These are phyloP conservation scores for Allium cepa DNA, from an alignment of 106 monocot species.

Conservation along the genomic window DNA sequence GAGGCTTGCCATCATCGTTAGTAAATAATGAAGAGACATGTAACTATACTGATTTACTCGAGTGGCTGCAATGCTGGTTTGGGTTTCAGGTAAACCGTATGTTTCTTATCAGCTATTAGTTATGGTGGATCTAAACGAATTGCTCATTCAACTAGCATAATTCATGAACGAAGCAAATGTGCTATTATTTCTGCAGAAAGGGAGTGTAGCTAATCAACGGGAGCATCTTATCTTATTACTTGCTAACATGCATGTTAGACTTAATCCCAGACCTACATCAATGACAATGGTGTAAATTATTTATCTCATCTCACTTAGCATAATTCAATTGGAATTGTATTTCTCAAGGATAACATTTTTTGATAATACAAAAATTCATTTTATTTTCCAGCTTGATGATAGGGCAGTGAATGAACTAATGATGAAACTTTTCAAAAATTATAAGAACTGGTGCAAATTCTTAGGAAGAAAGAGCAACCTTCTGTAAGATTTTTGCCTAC, in stretches of 20 bases:
- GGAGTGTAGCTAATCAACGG: slow-evolving; percentile 76
- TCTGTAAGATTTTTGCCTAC: slow-evolving; percentile 30
- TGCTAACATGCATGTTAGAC: slow-evolving; percentile 62
- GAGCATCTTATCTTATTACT: slow-evolving; percentile 78
- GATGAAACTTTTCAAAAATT: slow-evolving; percentile 57
- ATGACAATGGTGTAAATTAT: slow-evolving; percentile 32
- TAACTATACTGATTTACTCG: slow-evolving; percentile 35
- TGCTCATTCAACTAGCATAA: too few relatives aligned
- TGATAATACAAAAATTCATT: background rate
- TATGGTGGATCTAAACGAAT: too few relatives aligned
- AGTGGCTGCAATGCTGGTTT: slow-evolving; percentile 70
- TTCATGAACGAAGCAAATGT: slow-evolving; percentile 1
- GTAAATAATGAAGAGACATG: slow-evolving; percentile 18
- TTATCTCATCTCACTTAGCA: too few relatives aligned
- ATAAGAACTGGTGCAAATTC: slow-evolving; percentile 71
- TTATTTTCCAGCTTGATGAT: slow-evolving; percentile 58
- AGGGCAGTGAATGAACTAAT: slow-evolving; percentile 65
- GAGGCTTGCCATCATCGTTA: slow-evolving; percentile 42
- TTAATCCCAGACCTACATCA: slow-evolving; percentile 47
- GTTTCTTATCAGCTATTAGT: background rate
- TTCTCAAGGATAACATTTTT: background rate
- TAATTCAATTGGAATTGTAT: background rate
- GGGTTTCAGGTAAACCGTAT: slow-evolving; percentile 58
- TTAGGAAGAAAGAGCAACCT: slow-evolving; percentile 55
- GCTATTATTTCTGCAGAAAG: slow-evolving; percentile 32